These are phyloP conservation scores for Betula pendula DNA, from an alignment of 306 rosid genomes.

Conservation along the genomic window DNA sequence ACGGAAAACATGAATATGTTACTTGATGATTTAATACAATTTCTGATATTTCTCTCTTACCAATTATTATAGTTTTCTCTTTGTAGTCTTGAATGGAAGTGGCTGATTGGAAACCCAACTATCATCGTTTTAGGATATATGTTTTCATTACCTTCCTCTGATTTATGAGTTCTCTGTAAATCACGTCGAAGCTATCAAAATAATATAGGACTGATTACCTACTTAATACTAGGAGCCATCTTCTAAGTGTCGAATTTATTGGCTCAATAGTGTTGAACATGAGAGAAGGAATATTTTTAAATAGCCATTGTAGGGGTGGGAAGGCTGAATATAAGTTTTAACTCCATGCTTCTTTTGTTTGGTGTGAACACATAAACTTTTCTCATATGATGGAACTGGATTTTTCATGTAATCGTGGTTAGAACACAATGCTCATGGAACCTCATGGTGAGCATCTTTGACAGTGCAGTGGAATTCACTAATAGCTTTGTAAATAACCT, in stretches of 20 bases:
- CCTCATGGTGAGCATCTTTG: neutral
- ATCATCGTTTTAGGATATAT: too few relatives aligned
- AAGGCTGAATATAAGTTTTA: neutral
- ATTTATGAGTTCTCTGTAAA: too few relatives aligned
- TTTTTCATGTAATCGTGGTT: neutral
- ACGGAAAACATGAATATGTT: constrained; percentile 11
- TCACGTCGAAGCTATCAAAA: too few relatives aligned
- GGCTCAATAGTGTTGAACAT: neutral
- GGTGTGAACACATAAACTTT: neutral
- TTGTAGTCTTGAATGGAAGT: too few relatives aligned
- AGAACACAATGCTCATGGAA: neutral
- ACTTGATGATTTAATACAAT: neutral
- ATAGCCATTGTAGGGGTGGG: neutral
- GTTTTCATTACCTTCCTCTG: too few relatives aligned
- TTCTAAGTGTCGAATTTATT: neutral
- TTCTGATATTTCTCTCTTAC: neutral
- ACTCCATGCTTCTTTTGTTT: neutral
- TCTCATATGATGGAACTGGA: constrained; percentile 1
- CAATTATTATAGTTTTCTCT: too few relatives aligned
- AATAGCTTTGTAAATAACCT: neutral
- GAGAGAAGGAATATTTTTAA: neutral
- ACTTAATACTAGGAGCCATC: neutral
- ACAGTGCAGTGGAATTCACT: neutral
- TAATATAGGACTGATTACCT: neutral
- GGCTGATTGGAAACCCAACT: too few relatives aligned